Evolutionary conservation across 768 basidiomycete genomes (phyloP).

Genomic region (Leccinum arenicola): DNA sequence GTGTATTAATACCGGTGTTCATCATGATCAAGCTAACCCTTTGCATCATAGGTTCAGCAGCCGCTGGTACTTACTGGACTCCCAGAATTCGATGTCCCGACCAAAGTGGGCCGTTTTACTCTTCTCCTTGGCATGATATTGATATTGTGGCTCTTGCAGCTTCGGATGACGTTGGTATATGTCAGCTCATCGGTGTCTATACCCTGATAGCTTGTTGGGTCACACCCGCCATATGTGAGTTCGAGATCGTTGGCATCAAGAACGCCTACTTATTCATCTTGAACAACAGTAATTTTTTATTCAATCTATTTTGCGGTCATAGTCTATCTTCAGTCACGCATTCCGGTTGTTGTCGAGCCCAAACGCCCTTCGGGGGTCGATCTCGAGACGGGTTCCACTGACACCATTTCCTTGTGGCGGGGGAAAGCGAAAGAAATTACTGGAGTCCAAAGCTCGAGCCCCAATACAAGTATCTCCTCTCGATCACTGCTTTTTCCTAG

Average conservation of each 20-base stretch:
- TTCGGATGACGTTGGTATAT: slow-evolving; percentile 41
- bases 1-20: slow-evolving; percentile 6
- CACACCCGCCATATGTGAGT: slow-evolving; percentile 49
- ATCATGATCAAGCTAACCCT: background rate
- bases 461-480: background rate
- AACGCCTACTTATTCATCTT: slow-evolving; percentile 7
- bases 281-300: slow-evolving; percentile 41
- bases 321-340: slow-evolving; percentile 35
- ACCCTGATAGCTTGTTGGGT: slow-evolving; percentile 54
- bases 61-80: slow-evolving; percentile 41
- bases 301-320: slow-evolving; percentile 38
- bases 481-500: slow-evolving; percentile 12
- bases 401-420: slow-evolving; percentile 4
- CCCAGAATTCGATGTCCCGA: slow-evolving; percentile 43
- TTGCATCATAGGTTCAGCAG: slow-evolving; percentile 38
- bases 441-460: background rate
- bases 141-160: slow-evolving; percentile 24
- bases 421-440: slow-evolving; percentile 3
- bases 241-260: background rate
- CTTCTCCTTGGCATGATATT: background rate
- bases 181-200: slow-evolving; percentile 46
- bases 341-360: slow-evolving; percentile 18
- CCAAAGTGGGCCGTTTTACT: slow-evolving; percentile 33
- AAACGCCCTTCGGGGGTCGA: slow-evolving; percentile 9
- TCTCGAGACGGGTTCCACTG: slow-evolving; percentile 18